These are phyloP conservation scores for Plectranthus barbatus DNA, from an alignment of 257 asterid genomes.

Conservation along the genomic window DNA sequence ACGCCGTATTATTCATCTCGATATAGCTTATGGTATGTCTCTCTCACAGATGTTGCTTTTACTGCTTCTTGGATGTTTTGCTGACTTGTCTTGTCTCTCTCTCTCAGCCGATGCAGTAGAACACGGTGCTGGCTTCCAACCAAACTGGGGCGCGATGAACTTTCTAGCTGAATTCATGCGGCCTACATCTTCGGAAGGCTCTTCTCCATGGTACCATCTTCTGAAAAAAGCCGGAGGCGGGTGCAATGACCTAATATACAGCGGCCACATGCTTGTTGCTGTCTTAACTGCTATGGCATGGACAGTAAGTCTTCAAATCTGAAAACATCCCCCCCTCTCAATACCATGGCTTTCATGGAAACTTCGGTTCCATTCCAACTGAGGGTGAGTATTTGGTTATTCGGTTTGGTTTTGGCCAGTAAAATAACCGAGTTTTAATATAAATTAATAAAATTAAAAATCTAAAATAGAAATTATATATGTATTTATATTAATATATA, in stretches of 20 bases:
- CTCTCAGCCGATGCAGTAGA: slow-evolving; percentile 59
- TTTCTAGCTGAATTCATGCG: slow-evolving; percentile 77
- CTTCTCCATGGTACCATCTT: slow-evolving; percentile 68
- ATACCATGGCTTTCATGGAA: no score
- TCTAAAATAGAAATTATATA: no score
- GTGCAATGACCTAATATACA: slow-evolving; percentile 89
- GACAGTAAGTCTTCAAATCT: slow-evolving; percentile 63
- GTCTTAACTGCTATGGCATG: slow-evolving; percentile 98
- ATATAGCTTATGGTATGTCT: slow-evolving; percentile 61
- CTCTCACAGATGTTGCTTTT: background rate
- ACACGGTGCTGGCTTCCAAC: slow-evolving; percentile 43
- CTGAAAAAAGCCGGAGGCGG: slow-evolving; percentile 91
- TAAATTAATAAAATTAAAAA: no score
- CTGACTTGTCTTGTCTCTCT: slow-evolving; percentile 13
- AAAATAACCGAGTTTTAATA: no score
- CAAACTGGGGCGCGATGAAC: slow-evolving; percentile 90
- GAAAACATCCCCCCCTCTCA: no score
- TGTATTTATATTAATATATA: no score
- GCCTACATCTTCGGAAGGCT: slow-evolving; percentile 70
- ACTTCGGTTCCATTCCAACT: background rate
- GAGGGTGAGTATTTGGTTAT: no score
- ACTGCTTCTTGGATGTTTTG: background rate
- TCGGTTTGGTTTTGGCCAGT: no score
- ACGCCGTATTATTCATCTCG: slow-evolving; percentile 56
- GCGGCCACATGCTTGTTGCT: slow-evolving; percentile 98